Evolutionary conservation across 257 asterid genomes (phyloP), one percentile per base, ranked within the genome.

Genomic region (Scutellaria baicalensis): DNA sequence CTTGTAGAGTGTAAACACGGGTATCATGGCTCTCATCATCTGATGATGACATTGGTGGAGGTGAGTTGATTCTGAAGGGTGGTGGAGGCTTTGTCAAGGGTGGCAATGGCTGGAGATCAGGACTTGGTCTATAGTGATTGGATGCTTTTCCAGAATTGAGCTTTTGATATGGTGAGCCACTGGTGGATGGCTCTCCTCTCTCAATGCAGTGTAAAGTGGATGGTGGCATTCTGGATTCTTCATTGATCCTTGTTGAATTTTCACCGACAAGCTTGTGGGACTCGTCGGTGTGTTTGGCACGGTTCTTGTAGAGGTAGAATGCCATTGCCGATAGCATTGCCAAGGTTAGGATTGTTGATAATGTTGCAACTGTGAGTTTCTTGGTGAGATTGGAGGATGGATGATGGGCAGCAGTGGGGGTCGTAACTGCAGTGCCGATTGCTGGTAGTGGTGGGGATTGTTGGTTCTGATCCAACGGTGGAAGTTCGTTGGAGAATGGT

Each of bases 41-140:
- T 0, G 95, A 87, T 36, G 96, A 89, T 17, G 97, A 84, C 89
- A 87, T 78, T 1, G 96, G 92, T n/a, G 97, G 95, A 0, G 97
- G 93, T 6, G 95, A 85, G 64, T 78, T 75, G 39, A 83, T 78
- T 36, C 75, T 68, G 20, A 88, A 89, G n/a, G 90, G 84, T 9
- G 88, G 87, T 6, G 88, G 93, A 1, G 86, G 95, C 54, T 89
- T 91, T 45, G 77, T 85, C 65, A 87, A 38, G 9, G 92, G 91
- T 14, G 97, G 95, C 72, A 86, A 67, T 21, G 97, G 94, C 78
- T 90, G 97, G 78, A 88, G 89, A 42, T 88, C 90, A 27, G 96
- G 96, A 66, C 95, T 86, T 3, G 97, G 97, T 43, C 92, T 75
- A 42, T 84, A 87, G 20, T 82, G 82, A 10, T 84, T 82, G 11